phyloP scores from a whole-genome alignment of 768 basidiomycete genomes.

The Tricholoma hemisulphureum region DNA sequence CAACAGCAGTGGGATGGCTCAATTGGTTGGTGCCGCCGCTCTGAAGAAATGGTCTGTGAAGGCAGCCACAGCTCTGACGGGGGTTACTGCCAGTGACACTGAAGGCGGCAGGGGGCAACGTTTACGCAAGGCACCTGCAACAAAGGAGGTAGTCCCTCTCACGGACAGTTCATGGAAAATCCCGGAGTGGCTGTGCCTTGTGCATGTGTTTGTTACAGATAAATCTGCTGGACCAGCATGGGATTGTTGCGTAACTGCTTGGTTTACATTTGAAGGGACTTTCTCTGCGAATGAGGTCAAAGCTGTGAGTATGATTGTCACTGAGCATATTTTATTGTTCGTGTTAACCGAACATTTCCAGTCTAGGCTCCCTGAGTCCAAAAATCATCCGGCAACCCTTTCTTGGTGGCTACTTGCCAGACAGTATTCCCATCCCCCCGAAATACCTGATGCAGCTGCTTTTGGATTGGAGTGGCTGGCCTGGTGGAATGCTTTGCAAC shows the following conservation, averaged over 20 bases:
- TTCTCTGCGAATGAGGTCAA: neutral
- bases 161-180: neutral
- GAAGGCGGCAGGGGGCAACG: neutral
- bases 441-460: neutral
- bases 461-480: slow-evolving; percentile 1
- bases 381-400: neutral
- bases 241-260: neutral
- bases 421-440: neutral
- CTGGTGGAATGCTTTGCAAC: neutral
- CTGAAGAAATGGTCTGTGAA: neutral
- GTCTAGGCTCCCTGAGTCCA: neutral
- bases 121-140: neutral
- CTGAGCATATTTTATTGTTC: neutral
- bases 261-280: neutral
- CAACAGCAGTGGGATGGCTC: neutral
- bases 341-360: neutral
- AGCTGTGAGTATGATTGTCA: neutral
- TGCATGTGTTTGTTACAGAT: neutral
- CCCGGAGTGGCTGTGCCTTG: neutral
- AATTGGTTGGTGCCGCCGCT: neutral
- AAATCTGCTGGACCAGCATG: neutral
- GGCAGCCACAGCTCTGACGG: neutral
- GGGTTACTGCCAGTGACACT: neutral
- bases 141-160: neutral
- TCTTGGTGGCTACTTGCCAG: neutral